phyloP scores from a whole-genome alignment of 768 basidiomycete genomes.

The Rhodotorula kratochvilovae region DNA sequence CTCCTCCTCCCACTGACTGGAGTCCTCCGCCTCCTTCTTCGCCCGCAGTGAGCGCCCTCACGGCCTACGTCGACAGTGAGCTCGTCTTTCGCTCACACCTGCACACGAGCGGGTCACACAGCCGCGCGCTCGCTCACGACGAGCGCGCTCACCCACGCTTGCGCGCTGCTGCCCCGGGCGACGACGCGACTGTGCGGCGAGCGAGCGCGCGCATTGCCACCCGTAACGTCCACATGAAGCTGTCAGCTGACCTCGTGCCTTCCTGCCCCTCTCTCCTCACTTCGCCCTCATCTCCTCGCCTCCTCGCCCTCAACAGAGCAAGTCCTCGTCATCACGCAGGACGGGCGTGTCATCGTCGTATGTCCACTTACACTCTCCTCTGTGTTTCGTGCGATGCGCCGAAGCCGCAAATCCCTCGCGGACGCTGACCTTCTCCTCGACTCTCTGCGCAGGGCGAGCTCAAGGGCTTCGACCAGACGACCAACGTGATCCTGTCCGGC shows the following conservation, averaged over 20 bases:
- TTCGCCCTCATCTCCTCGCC: neutral
- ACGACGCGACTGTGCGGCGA: no score
- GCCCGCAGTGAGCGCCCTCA: conserved; percentile 70
- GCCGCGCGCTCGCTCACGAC: no score
- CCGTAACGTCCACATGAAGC: no score
- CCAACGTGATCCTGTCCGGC: conserved; percentile 90
- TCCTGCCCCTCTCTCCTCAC: neutral
- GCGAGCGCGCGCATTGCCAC: no score
- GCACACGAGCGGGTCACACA: no score
- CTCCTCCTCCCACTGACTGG: neutral
- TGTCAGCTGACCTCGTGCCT: conserved; percentile 13
- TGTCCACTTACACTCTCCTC: no score
- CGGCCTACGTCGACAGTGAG: conserved; percentile 85
- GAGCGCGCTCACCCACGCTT: neutral
- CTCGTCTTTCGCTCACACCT: conserved; percentile 5
- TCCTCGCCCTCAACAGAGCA: conserved; percentile 58
- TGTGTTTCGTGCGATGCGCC: neutral
- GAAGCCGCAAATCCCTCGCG: no score
- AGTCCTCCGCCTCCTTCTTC: neutral
- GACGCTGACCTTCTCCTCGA: neutral
- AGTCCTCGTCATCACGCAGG: conserved; percentile 90
- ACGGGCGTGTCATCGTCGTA: conserved; percentile 90
- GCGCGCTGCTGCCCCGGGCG: neutral
- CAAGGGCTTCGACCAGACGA: conserved; percentile 89
- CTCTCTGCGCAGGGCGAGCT: conserved; percentile 64